phyloP scores from a whole-genome alignment of 208 protist genomes.

The Trichomonas gallinae region DNA sequence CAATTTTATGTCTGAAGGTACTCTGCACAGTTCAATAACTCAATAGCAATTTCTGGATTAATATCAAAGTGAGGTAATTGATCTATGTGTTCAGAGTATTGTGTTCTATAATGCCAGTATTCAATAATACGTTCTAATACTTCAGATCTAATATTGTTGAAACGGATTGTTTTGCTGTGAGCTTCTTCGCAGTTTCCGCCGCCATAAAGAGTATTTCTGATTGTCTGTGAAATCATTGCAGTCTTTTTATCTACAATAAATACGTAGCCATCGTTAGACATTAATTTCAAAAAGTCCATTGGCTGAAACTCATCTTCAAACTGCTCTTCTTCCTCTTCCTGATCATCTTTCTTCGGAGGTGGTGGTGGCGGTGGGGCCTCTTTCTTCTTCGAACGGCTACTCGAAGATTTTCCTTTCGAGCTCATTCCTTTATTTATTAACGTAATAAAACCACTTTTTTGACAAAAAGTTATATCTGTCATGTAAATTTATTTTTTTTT shows the following conservation, averaged over 20 bases:
- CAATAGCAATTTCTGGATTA: not conserved
- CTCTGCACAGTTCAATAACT: not conserved
- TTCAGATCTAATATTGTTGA: not conserved
- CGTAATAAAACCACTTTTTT: not conserved
- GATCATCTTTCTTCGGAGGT: not conserved
- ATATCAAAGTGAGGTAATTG: not conserved
- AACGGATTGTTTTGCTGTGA: not conserved
- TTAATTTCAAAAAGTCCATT: not conserved
- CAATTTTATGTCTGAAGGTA: not conserved
- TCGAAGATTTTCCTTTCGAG: not conserved
- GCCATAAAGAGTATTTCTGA: not conserved
- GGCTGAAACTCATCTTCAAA: not conserved
- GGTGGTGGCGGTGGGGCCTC: not conserved
- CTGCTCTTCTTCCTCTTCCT: not conserved
- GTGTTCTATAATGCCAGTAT: constrained; percentile 2
- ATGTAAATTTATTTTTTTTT: no score
- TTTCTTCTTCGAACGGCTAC: not conserved
- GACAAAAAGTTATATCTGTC: no score
- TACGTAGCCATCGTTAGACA: not conserved
- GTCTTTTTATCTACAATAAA: not conserved
- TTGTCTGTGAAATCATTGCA: not conserved
- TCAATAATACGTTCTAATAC: constrained; percentile 12
- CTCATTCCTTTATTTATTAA: not conserved
- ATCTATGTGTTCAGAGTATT: not conserved
- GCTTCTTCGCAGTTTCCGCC: constrained; percentile 10